Base-by-base conservation (phyloP, 352 stramenopile genomes). In the Globisporangium acanthophoron region DNA sequence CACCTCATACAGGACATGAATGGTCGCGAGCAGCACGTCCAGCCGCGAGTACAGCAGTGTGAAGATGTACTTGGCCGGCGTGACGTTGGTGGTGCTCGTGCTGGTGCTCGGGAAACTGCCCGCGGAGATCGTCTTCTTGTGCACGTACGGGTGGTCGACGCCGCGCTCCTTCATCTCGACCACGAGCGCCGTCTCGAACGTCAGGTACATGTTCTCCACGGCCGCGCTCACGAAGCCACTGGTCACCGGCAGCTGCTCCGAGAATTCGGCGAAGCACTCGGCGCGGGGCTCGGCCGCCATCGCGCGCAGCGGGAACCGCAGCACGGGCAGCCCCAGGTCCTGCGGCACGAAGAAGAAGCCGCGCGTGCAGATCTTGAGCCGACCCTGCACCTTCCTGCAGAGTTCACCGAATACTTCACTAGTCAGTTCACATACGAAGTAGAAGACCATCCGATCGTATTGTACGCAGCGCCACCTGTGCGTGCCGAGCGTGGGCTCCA, bases 291-390 rank as follows among this genome's bases (percentile, higher is more conserved):
- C 24, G 24, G 66, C 60, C 15, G 70, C 58, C 80, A 97, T 96
- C 44, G 88, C 74, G 18, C 83, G 76, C 69, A 96, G 96, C 29
- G 88, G 78, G 59, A 96, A 96, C 47, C 91, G 88, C 51, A 96
- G 59, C 43, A 97, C 78, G 21, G 89, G 74, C 41, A 84, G 52
- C 44, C 79, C 82, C 27, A 83, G 64, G 66, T 97, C 90, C 57
- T 91, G 79, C 13, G 91, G 91, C 73, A 96, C 91, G 56, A 97
- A 97, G 58, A 97, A 94, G 56, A 97, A 89, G 53, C 85, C 88
- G 47, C 90, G 74, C 16, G 89, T 96, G 63, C 84, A 96, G 35
- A 97, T 65, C 67, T 96, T 97, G 12, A 96, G 67, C 5, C 85
- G 72, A 2, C 85, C 85, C 54, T 92, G 82, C 29, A 80, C 67